Conservation (phyloP, 2,329 filamentous ascomycete genomes). For the Colletotrichum sansevieriae region DNA sequence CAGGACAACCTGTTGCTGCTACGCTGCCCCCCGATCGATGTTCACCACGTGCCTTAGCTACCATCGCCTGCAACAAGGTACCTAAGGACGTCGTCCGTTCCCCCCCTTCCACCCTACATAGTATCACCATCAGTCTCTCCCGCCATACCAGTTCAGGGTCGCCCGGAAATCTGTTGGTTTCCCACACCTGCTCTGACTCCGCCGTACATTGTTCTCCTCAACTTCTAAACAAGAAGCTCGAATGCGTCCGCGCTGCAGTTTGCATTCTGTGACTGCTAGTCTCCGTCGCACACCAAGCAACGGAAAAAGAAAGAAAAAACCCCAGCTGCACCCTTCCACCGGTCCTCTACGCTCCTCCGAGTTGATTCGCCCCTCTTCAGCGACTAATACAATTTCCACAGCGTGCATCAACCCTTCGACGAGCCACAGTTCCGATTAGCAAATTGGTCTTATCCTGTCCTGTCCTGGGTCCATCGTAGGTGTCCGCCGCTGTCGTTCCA, state of each 20-base stretch:
- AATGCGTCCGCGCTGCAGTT: background rate
- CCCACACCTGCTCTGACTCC: constrained; percentile 6
- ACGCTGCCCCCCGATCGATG: constrained; percentile 19
- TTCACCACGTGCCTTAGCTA: constrained; percentile 5
- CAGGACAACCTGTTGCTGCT: background rate
- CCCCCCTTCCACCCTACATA: background rate
- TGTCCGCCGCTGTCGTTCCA: constrained; percentile 33
- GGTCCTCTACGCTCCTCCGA: constrained; percentile 3
- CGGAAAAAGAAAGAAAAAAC: background rate
- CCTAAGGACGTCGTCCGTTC: background rate
- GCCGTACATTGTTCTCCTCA: constrained; percentile 32
- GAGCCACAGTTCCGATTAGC: background rate
- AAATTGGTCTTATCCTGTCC: constrained; percentile 5
- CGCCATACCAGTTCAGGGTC: constrained; percentile 13
- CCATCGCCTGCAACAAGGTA: constrained; percentile 22
- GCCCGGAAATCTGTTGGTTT: constrained; percentile 1
- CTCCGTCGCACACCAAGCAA: constrained; percentile 8
- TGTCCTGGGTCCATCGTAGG: constrained; percentile 24
- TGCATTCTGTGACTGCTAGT: constrained; percentile 12
- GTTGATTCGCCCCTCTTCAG: constrained; percentile 15
- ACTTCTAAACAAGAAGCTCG: background rate
- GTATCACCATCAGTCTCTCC: constrained; percentile 5
- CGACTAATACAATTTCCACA: constrained; percentile 20
- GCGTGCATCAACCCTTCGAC: background rate
- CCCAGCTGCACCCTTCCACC: background rate